Evolutionary conservation across 1,284 basidiomycete genomes (phyloP).

Genomic region (Trametes pubescens): DNA sequence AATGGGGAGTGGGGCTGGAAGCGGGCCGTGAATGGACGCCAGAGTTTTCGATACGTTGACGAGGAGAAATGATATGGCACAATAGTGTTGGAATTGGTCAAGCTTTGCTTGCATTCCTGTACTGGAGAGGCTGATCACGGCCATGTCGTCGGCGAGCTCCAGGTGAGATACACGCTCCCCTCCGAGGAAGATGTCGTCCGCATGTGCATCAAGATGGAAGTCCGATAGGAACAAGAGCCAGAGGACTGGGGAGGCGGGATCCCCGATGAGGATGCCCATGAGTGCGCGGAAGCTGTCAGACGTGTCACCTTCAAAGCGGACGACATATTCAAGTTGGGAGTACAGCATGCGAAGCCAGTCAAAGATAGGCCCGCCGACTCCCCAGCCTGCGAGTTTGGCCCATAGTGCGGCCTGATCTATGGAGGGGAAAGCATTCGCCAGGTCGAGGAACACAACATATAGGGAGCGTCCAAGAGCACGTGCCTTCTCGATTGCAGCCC

Average conservation of each 20-base stretch:
- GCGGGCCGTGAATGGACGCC: constrained; percentile 30
- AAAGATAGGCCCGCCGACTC: constrained; percentile 37
- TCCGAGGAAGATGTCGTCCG: constrained; percentile 34
- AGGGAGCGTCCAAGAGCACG: constrained; percentile 26
- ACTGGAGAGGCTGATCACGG: constrained; percentile 36
- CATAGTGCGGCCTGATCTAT: constrained; percentile 43
- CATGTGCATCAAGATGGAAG: constrained; percentile 20
- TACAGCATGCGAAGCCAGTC: constrained; percentile 46
- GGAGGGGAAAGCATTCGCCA: constrained; percentile 47
- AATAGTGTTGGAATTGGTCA: constrained; percentile 32
- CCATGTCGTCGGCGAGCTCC: constrained; percentile 44
- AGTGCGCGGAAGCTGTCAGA: constrained; percentile 37
- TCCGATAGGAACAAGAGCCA: constrained; percentile 46
- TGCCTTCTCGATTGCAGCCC: constrained; percentile 40
- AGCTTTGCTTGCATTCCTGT: constrained; percentile 39
- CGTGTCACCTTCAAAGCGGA: constrained; percentile 36
- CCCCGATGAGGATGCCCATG: constrained; percentile 43
- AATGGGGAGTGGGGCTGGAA: neutral
- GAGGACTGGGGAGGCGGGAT: constrained; percentile 43
- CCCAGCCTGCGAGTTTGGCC: constrained; percentile 39
- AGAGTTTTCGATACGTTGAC: constrained; percentile 39
- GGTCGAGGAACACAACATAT: constrained; percentile 43
- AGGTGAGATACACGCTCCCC: constrained; percentile 35
- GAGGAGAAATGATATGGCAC: constrained; percentile 37
- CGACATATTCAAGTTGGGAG: constrained; percentile 35